Base-by-base conservation (phyloP, 2,329 filamentous ascomycete genomes). In the Fusarium subtropicale region DNA sequence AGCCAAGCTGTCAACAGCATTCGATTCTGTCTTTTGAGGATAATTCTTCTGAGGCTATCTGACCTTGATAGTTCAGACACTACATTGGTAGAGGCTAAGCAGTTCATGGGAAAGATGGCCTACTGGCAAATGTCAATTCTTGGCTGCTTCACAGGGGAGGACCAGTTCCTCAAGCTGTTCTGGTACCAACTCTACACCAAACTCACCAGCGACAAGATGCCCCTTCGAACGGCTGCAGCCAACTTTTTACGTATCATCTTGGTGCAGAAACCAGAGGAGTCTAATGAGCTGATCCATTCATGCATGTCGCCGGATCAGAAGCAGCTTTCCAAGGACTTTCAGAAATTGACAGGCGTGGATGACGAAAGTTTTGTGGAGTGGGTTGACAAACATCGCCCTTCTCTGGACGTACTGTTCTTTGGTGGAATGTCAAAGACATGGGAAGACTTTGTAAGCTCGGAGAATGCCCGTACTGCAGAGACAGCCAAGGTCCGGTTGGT, bases 81-180 rank as follows among this genome's bases (percentile, higher is more conserved):
- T 3, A 81, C 86, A 4, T 87, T 91, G 60, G 77, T 81, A 9
- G 90, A 93, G 48, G 88, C 90, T 1, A 85, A 91, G 28, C 82
- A 86, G 1, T 93, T 97, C 60, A 87, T 99, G 79, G 87, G 92
- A 63, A 95, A 94, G 76, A 88, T 99, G 73, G 89, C 93, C 0
- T 98, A 97, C 78, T 99, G 96, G 96, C 96, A 98, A 77, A 94
- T 93, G 22, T 92, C 97, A 20, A 89, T 99, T 18, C 83, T 99
- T 18, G 90, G 90, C 3, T 89, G 91, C 6, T 88, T 96, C 18
- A 91, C 92, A 5, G 85, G 87, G 9, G 93, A 97, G 45, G 88
- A 92, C n/a, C 90, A 93, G 12, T 92, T 92, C 75, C 87, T 97
- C 74, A 91, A 91, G 68, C 85, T 97, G 34, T 88, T 98, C 42